Evolutionary conservation across 495 filamentous ascomycete species (phyloP), one percentile per base, ranked within the genome.

Genomic region (Pyrenula massariospora): DNA sequence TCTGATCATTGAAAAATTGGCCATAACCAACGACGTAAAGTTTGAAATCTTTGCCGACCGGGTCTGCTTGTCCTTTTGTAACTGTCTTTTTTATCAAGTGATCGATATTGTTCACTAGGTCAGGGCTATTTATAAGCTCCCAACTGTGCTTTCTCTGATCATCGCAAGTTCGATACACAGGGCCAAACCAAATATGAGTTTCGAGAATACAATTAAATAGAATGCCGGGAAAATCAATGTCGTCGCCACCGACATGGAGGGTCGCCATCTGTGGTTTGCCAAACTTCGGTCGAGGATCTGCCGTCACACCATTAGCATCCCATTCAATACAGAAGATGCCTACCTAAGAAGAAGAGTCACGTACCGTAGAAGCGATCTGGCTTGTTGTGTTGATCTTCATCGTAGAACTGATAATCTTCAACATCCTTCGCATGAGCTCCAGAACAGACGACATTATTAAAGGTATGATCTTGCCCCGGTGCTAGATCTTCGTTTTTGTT

Each of bases 351-450:
- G n/a, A n/a, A n/a, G n/a, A n/a, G n/a, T n/a, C 8, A 42, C 31
- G 5, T 42, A 55, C 36, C 8, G 12, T 20, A 56, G 36, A 42
- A 0, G 25, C 24, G 48, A 56, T 56, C 48, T 12, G 36, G 54
- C 22, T 56, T 1, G 0, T 3, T 3, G 10, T 0, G 5, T 15
- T n/a, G 21, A 20, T 56, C 54, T 21, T 50, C 36, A 23, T 56
- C 54, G 54, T 56, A 56, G 54, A 56, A 56, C 31, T 56, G 25
- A 50, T 56, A 56, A 3, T 2, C 10, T n/a, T 56, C 25, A 11
- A 56, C 21, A 48, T 56, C 54, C 3, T 56, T 23, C 2, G 54
- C 48, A 42, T 31, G 8, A 1, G 54, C 12, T 23, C 54, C 54
- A 3, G 54, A 53, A n/a, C 24, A 57, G 31, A 23, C 51, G 21